Percentiles rank a stretch among this genome's conserved stretches.
Evolutionary conservation across 2,329 filamentous ascomycete species (phyloP).

Genomic region (Colletotrichum liriopes): DNA sequence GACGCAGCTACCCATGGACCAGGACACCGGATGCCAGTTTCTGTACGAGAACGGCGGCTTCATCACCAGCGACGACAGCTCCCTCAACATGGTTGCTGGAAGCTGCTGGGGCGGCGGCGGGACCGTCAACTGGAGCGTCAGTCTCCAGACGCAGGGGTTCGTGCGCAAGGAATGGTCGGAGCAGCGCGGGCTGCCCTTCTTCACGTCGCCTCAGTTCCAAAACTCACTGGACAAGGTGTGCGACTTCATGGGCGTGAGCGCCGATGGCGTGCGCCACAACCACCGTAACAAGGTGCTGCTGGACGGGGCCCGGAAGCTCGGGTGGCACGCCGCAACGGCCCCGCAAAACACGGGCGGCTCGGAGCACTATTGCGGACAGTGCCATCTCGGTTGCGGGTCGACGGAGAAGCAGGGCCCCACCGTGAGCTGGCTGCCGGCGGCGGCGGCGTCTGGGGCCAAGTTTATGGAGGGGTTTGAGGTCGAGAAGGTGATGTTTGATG

Average conservation of each 20-base stretch:
- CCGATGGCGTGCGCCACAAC: constrained; percentile 79
- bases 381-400: constrained; percentile 73
- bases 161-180: constrained; percentile 88
- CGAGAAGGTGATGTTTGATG: constrained; percentile 79
- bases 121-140: constrained; percentile 87
- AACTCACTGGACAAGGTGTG: constrained; percentile 85
- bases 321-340: constrained; percentile 78
- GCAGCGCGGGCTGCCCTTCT: constrained; percentile 77
- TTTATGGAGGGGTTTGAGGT: constrained; percentile 89
- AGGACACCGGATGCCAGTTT: constrained; percentile 71
- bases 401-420: constrained; percentile 85
- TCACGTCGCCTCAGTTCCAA: constrained; percentile 82
- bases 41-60: constrained; percentile 80
- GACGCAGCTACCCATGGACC: constrained; percentile 81
- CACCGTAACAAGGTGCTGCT: constrained; percentile 80
- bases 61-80: constrained; percentile 68
- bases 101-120: constrained; percentile 89
- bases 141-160: constrained; percentile 77
- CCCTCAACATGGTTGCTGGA: constrained; percentile 76
- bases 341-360: constrained; percentile 85
- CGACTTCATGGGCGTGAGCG: constrained; percentile 81
- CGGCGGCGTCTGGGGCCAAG: constrained; percentile 80
- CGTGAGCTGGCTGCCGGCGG: constrained; percentile 84
- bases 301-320: constrained; percentile 81
- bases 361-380: constrained; percentile 82